Evolutionary conservation across 108 stramenopile species (phyloP), one percentile per base, ranked within the genome.

Genomic region (Schizochytrium sp.): DNA sequence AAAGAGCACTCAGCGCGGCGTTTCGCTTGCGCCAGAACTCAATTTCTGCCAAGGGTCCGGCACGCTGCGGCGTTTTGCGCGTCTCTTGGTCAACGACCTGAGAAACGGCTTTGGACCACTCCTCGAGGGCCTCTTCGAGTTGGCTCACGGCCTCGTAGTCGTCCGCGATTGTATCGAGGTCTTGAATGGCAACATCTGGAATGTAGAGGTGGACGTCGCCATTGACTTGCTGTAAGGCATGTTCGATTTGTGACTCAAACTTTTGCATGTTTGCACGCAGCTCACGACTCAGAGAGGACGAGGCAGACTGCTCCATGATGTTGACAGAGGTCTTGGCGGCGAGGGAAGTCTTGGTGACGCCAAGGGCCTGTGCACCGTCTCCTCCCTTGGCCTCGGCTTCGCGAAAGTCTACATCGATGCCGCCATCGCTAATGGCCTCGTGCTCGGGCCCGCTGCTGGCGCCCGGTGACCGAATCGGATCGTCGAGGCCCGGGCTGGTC

Each of bases 11-110:
- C 19, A 95, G 92, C 16, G 93, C 92, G 34, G 94, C 93, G 88
- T 94, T 94, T 21, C 94, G 91, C 25, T 91, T 72, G 21, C 94
- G 72, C 95, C 95, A 95, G 72, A 93, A 95, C 55, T 95, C 94
- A 28, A 95, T 92, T 87, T 95, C 95, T 1, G 93, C 94, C 44
- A 94, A 76, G 1, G 94, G 94, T 4, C 94, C 93, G 45, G 87
- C 71, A 28, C 90, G 88, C n/a, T 57, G 87, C 23, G 91, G 87
- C 4, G 59, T 6, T 55, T 90, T 89, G 59, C 21, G 21, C 44
- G 21, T 89, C 87, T 93, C 94, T 48, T 90, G 60, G 60, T 93
- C 92, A 8, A 93, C 92, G 25, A 92, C 92, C 10, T 55, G 29
- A 43, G 92, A 71, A 25, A 94, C 76, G 5, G 90, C 72, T 51